Evolutionary conservation across 2,329 filamentous ascomycete species (phyloP).

Genomic region (Trichoderma aggressivum): DNA sequence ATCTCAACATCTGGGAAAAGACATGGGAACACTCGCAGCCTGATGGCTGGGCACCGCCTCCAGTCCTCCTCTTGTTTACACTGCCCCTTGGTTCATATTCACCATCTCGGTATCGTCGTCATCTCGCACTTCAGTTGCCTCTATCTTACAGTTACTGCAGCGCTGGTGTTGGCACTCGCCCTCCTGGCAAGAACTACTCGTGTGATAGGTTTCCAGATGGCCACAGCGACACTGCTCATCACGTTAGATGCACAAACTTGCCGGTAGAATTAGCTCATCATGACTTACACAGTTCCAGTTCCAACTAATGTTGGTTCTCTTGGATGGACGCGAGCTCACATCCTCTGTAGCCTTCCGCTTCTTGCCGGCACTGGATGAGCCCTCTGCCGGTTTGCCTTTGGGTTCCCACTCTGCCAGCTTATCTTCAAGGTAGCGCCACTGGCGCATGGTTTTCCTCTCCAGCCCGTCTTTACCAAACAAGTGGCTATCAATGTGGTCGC

Average conservation of each 20-base stretch:
- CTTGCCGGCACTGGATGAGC: background rate
- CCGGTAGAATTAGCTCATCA: background rate
- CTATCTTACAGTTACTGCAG: conserved; percentile 12
- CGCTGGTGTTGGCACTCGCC: conserved; percentile 5
- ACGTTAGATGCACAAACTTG: background rate
- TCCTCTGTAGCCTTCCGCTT: conserved; percentile 10
- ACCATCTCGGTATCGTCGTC: background rate
- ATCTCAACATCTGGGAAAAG: background rate
- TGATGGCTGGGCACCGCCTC: background rate
- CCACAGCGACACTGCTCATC: conserved; percentile 24
- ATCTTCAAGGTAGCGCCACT: conserved; percentile 51
- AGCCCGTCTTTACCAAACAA: conserved; percentile 51
- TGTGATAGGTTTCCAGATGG: background rate
- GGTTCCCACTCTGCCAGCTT: background rate
- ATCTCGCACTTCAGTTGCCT: background rate
- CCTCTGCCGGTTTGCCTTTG: background rate
- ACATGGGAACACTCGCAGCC: background rate
- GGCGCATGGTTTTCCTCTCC: conserved; percentile 43
- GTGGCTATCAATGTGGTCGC: conserved; percentile 73
- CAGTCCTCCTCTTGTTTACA: background rate
- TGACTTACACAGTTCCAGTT: conserved; percentile 33
- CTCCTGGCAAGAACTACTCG: conserved; percentile 5
- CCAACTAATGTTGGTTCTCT: background rate
- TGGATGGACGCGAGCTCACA: background rate
- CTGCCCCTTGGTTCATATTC: background rate